phyloP scores from a whole-genome alignment of 768 basidiomycete species.

The Butyriboletus loyo region DNA sequence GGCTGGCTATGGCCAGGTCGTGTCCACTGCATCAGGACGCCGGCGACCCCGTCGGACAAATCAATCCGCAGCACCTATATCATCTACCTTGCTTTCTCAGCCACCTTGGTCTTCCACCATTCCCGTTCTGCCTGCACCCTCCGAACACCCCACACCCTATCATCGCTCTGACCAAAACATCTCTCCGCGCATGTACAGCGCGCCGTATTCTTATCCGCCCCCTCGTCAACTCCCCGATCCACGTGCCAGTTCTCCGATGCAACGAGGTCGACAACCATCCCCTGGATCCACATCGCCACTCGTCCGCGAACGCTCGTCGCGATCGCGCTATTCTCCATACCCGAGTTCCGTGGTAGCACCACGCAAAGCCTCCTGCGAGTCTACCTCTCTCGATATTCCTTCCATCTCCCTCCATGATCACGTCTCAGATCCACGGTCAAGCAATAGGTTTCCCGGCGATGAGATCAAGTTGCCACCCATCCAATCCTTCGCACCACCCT shows the following conservation, averaged over 20 bases:
- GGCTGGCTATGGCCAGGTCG: slow-evolving; percentile 82
- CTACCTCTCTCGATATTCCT: slow-evolving; percentile 35
- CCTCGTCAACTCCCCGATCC: slow-evolving; percentile 28
- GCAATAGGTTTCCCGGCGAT: slow-evolving; percentile 31
- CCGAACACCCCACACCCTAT: slow-evolving; percentile 21
- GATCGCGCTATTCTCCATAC: slow-evolving; percentile 46
- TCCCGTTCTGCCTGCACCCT: slow-evolving; percentile 29
- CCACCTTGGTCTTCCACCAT: slow-evolving; percentile 51
- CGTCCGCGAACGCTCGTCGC: slow-evolving; percentile 21
- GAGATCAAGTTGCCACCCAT: slow-evolving; percentile 42
- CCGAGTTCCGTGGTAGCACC: slow-evolving; percentile 29
- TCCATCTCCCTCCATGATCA: slow-evolving; percentile 34
- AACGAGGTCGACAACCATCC: slow-evolving; percentile 27
- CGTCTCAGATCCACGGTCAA: slow-evolving; percentile 23
- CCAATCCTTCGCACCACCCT: slow-evolving; percentile 32
- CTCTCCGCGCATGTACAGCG: slow-evolving; percentile 25
- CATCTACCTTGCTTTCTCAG: slow-evolving; percentile 31
- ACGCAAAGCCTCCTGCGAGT: slow-evolving; percentile 26
- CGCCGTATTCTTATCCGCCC: slow-evolving; percentile 29
- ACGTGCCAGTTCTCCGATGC: slow-evolving; percentile 30
- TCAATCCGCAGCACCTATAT: slow-evolving; percentile 35
- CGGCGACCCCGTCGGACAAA: slow-evolving; percentile 57
- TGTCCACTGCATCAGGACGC: slow-evolving; percentile 56
- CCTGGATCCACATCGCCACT: slow-evolving; percentile 26
- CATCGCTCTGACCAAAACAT: slow-evolving; percentile 24